These are phyloP conservation scores for Coix lacrymajobi DNA, from an alignment of 176 grass and related monocot species.

Conservation along the genomic window DNA sequence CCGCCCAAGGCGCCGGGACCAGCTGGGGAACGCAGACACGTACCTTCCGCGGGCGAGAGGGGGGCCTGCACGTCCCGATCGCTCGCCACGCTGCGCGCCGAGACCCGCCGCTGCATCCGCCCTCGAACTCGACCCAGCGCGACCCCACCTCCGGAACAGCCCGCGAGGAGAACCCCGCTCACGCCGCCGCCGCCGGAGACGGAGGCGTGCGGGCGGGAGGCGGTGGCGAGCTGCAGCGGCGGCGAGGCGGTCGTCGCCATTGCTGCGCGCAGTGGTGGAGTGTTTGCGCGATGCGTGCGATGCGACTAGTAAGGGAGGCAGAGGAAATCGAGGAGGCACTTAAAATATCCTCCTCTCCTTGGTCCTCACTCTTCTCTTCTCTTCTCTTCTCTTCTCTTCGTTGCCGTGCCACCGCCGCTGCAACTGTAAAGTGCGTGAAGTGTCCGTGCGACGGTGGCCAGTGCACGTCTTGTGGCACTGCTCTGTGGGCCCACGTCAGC, in stretches of 20 bases:
- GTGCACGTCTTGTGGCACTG: constrained; percentile 1
- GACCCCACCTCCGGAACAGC: neutral
- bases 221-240: constrained; percentile 40
- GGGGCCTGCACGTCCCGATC: constrained; percentile 51
- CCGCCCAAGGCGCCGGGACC: neutral
- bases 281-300: neutral
- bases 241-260: constrained; percentile 51
- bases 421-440: neutral
- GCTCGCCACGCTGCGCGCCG: constrained; percentile 56
- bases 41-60: constrained; percentile 48
- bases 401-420: neutral
- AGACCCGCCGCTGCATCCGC: neutral
- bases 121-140: neutral
- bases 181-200: neutral
- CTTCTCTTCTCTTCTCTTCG: neutral
- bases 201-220: constrained; percentile 23
- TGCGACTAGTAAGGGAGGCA: constrained; percentile 1
- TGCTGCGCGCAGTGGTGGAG: neutral
- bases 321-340: constrained; percentile 2
- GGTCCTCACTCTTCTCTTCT: neutral
- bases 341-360: constrained; percentile 26
- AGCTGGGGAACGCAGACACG: neutral
- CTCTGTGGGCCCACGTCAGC: neutral
- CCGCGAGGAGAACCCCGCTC: neutral
- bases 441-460: neutral